Evolutionary conservation across 2,329 filamentous ascomycete species (phyloP).

Genomic region (Beauveria australis): DNA sequence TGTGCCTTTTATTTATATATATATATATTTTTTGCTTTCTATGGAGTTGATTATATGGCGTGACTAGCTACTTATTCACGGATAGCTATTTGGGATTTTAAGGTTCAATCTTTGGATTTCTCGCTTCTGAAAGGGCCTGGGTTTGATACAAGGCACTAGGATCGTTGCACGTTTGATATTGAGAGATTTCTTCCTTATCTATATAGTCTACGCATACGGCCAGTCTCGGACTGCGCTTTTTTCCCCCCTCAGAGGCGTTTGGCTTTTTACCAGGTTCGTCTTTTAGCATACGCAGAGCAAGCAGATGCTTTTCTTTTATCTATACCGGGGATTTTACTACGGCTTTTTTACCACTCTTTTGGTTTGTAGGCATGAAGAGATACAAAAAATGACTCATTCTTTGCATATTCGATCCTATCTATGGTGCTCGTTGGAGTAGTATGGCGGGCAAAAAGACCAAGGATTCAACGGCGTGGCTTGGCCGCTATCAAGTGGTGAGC

Average conservation of each 20-base stretch:
- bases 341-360: background rate
- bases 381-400: background rate
- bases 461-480: background rate
- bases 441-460: background rate
- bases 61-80: background rate
- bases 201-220: background rate
- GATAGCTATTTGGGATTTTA: background rate
- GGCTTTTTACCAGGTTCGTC: background rate
- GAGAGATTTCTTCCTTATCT: background rate
- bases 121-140: background rate
- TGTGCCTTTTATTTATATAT: background rate
- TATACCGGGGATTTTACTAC: background rate
- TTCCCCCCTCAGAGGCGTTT: background rate
- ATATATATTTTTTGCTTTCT: background rate
- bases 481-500: background rate
- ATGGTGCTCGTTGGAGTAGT: background rate
- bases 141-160: background rate
- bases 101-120: background rate
- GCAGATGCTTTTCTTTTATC: background rate
- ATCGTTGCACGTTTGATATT: background rate
- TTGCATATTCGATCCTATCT: background rate
- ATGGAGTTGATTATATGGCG: conserved; percentile 5
- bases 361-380: background rate
- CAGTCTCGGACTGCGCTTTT: background rate
- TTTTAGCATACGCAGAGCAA: background rate